Conservation (phyloP, 169 alveolate genomes). For the Ichthyophthirius multifiliis region DNA sequence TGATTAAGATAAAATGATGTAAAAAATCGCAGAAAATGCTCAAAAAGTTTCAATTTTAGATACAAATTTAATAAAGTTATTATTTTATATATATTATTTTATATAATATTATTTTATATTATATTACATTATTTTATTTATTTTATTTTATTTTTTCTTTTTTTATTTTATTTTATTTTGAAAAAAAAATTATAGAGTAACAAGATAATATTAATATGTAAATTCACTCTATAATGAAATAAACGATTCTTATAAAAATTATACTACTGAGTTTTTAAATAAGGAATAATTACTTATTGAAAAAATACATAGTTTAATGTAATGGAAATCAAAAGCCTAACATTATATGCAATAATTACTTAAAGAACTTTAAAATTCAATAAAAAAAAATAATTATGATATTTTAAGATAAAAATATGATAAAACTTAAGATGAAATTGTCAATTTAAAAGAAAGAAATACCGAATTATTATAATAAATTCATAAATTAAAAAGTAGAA, state of each 20-base stretch:
- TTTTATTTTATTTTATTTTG: no score
- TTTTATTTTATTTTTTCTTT: no score
- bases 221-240: constrained; percentile 52
- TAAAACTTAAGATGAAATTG: constrained; percentile 1
- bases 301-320: constrained; percentile 40
- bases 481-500: constrained; percentile 10
- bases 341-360: constrained; percentile 49
- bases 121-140: no score
- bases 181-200: constrained; percentile 36
- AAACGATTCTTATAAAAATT: constrained; percentile 33
- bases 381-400: constrained; percentile 43
- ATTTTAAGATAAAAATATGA: constrained; percentile 14
- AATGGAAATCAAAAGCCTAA: constrained; percentile 50
- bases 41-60: constrained; percentile 38
- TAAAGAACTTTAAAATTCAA: constrained; percentile 48
- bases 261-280: constrained; percentile 31
- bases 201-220: constrained; percentile 52
- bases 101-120: constrained; percentile 15
- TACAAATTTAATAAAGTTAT: constrained; percentile 23
- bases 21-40: constrained; percentile 23
- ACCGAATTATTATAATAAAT: not conserved
- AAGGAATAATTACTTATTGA: constrained; percentile 50
- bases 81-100: constrained; percentile 9
- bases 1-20: not conserved
- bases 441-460: constrained; percentile 3